These are phyloP conservation scores for Fragaria nilgerrensis DNA, from an alignment of 306 rosid genomes.

Conservation along the genomic window DNA sequence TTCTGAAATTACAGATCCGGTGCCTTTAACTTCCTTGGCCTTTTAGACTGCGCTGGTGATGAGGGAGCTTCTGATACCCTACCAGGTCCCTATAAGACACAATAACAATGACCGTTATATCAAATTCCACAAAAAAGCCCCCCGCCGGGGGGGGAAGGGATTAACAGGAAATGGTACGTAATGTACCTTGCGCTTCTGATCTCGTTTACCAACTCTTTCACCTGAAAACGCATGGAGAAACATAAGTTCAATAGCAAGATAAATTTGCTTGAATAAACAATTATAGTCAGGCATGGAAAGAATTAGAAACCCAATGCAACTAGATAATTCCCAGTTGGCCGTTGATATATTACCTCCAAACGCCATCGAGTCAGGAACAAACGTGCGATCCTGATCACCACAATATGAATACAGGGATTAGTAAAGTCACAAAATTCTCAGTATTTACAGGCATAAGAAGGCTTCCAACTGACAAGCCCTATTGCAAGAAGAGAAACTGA, in stretches of 20 bases:
- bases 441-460: slow-evolving; percentile 11
- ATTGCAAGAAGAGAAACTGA: slow-evolving; percentile 20
- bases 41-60: slow-evolving; percentile 84
- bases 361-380: slow-evolving; percentile 72
- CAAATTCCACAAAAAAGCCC: slow-evolving; percentile 13
- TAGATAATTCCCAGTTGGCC: background rate
- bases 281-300: slow-evolving; percentile 6
- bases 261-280: slow-evolving; percentile 14
- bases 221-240: slow-evolving; percentile 45
- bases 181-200: slow-evolving; percentile 90
- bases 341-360: slow-evolving; percentile 61
- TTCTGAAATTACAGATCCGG: slow-evolving; percentile 63
- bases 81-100: slow-evolving; percentile 59
- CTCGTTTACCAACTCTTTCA: slow-evolving; percentile 78
- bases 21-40: slow-evolving; percentile 89
- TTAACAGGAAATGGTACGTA: slow-evolving; percentile 25
- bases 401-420: slow-evolving; percentile 27
- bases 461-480: slow-evolving; percentile 10
- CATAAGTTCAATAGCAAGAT: slow-evolving; percentile 22
- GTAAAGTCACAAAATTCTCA: slow-evolving; percentile 25
- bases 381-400: slow-evolving; percentile 72
- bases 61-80: slow-evolving; percentile 72
- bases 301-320: background rate
- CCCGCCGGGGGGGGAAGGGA: background rate
- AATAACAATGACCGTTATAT: slow-evolving; percentile 3